A percentile compares a stretch with the other conserved stretches of the same genome.
phyloP scores from a whole-genome alignment of 2,329 filamentous ascomycete genomes.

The Albifimbria verrucaria region DNA sequence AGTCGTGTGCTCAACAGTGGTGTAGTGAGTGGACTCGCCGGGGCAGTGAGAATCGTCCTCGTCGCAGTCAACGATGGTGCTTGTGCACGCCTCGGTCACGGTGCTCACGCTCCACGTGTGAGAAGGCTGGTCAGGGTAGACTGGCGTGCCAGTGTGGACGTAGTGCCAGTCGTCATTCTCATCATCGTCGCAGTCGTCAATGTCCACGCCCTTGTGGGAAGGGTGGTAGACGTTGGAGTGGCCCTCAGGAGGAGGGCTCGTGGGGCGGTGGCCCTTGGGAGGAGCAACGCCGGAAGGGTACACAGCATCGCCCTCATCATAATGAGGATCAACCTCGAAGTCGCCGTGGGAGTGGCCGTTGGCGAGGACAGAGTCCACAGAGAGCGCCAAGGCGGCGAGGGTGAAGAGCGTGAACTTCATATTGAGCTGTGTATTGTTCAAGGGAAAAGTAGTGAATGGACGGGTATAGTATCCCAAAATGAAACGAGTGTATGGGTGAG shows the following conservation, averaged over 20 bases:
- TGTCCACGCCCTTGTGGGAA: conserved; percentile 29
- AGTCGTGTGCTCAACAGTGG: conserved; percentile 35
- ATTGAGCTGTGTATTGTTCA: background rate
- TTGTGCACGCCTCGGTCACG: conserved; percentile 33
- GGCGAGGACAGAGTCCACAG: conserved; percentile 1
- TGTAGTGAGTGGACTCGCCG: conserved; percentile 27
- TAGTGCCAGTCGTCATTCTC: conserved; percentile 31
- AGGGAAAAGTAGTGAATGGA: conserved; percentile 4
- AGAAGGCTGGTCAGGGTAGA: conserved; percentile 18
- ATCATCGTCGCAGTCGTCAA: conserved; percentile 32
- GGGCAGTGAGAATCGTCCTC: conserved; percentile 34
- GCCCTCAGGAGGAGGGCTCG: conserved; percentile 17
- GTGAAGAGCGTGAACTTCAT: conserved; percentile 1
- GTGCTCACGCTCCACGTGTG: conserved; percentile 40
- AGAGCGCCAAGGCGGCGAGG: conserved; percentile 1
- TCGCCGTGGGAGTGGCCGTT: conserved; percentile 1
- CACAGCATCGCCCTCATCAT: too few relatives aligned
- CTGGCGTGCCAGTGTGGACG: conserved; percentile 27
- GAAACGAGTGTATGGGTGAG: conserved; percentile 10
- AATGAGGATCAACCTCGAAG: too few relatives aligned
- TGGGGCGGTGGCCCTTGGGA: conserved; percentile 17
- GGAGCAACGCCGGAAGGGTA: conserved; percentile 8
- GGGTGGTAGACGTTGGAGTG: conserved; percentile 33
- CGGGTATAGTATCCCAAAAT: conserved; percentile 1
- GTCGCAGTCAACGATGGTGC: conserved; percentile 37